A percentile compares a stretch with the other conserved stretches of the same genome.
These are phyloP conservation scores for Ballota nigra DNA, from an alignment of 257 asterid species.

Conservation along the genomic window DNA sequence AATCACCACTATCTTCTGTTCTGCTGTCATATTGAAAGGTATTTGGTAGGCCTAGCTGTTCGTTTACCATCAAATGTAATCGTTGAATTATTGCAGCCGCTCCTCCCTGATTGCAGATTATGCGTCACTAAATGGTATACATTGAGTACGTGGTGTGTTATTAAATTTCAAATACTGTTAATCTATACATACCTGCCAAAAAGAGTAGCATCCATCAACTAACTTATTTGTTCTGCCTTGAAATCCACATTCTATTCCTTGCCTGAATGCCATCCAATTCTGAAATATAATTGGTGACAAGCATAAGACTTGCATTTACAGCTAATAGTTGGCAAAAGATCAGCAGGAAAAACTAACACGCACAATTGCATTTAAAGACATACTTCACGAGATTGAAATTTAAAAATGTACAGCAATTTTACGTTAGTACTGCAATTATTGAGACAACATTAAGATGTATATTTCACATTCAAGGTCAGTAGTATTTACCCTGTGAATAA, in stretches of 20 bases:
- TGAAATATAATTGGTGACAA: constrained; percentile 37
- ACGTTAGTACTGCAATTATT: neutral
- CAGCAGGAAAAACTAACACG: neutral
- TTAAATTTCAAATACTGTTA: neutral
- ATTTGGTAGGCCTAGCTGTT: constrained; percentile 58
- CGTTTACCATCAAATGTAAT: constrained; percentile 40
- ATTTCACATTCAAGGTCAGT: neutral
- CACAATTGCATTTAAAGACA: neutral
- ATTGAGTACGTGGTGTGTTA: neutral
- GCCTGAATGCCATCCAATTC: constrained; percentile 96
- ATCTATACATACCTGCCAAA: constrained; percentile 81
- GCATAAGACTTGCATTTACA: neutral
- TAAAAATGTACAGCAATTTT: neutral
- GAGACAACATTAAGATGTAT: neutral
- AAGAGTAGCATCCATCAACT: constrained; percentile 99
- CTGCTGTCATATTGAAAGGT: constrained; percentile 21
- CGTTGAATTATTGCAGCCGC: constrained; percentile 74
- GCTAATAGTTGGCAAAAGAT: neutral
- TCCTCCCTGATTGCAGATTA: constrained; percentile 65
- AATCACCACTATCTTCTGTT: constrained; percentile 41
- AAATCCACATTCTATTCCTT: constrained; percentile 96
- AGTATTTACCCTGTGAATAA: neutral
- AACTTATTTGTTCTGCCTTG: constrained; percentile 98
- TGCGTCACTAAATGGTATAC: neutral
- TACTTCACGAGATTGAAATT: neutral